Percentiles rank a stretch among this genome's conserved stretches.
Evolutionary conservation across 345 rosid genomes (phyloP).

Genomic region (Raphanus sativus): DNA sequence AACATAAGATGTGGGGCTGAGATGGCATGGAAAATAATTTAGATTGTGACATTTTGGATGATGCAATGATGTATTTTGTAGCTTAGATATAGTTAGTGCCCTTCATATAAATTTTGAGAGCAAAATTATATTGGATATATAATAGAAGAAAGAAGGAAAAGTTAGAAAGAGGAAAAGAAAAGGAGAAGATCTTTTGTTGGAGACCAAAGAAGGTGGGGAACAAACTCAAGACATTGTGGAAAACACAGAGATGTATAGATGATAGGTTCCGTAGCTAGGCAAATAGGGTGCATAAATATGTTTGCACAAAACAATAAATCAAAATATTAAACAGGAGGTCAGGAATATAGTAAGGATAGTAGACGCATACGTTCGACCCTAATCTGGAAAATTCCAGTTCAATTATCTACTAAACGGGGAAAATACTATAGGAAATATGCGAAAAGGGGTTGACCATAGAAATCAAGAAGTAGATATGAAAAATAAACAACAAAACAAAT

Average conservation of each 20-base stretch:
- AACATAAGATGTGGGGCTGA: constrained; percentile 25
- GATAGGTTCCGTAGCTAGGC: constrained; percentile 33
- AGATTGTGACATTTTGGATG: constrained; percentile 33
- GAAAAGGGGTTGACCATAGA: constrained; percentile 28
- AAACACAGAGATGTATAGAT: constrained; percentile 41
- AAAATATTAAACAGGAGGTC: constrained; percentile 15
- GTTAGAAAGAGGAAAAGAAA: neutral
- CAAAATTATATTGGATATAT: constrained; percentile 12
- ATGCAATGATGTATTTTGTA: constrained; percentile 23
- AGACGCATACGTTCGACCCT: constrained; percentile 22
- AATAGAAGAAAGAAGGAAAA: constrained; percentile 17
- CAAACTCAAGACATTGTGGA: constrained; percentile 45
- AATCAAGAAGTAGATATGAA: neutral
- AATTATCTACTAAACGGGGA: neutral
- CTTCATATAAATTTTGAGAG: constrained; percentile 27
- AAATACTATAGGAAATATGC: neutral
- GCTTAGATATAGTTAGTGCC: constrained; percentile 34
- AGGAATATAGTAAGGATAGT: constrained; percentile 27
- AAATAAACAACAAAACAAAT: constrained; percentile 30
- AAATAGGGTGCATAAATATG: constrained; percentile 30
- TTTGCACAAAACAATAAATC: constrained; percentile 16
- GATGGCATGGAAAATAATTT: constrained; percentile 9
- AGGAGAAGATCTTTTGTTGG: constrained; percentile 40
- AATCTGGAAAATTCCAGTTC: constrained; percentile 19
- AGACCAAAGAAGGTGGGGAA: constrained; percentile 48